A percentile compares a stretch with the other conserved stretches of the same genome.
These are phyloP conservation scores for Amanita fuliginea DNA, from an alignment of 768 basidiomycete genomes.

Conservation along the genomic window DNA sequence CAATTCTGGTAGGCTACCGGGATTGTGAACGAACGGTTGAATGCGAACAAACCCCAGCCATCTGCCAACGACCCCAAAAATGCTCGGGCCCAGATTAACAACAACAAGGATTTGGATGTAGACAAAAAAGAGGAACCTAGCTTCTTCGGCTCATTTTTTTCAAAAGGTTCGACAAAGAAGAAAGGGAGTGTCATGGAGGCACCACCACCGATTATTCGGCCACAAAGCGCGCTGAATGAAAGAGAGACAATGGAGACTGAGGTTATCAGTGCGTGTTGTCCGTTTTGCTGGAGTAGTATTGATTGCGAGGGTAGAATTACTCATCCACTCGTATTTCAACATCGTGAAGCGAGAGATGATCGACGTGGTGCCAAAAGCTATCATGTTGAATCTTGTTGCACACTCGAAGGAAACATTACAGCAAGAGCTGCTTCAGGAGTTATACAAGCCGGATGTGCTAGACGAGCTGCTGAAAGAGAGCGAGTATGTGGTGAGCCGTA, in stretches of 20 bases:
- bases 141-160: constrained; percentile 96
- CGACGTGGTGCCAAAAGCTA: constrained; percentile 98
- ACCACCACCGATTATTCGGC: constrained; percentile 81
- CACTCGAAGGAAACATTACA: constrained; percentile 93
- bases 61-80: constrained; percentile 55
- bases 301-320: constrained; percentile 48
- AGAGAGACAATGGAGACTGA: constrained; percentile 98
- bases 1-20: constrained; percentile 59
- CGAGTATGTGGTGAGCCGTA: constrained; percentile 76
- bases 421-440: constrained; percentile 85
- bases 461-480: constrained; percentile 94
- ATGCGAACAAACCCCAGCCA: constrained; percentile 65
- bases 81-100: constrained; percentile 62
- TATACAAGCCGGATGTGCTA: constrained; percentile 95
- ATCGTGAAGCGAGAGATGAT: constrained; percentile 99
- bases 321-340: constrained; percentile 96
- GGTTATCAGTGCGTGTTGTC: constrained; percentile 78
- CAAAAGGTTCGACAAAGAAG: constrained; percentile 51
- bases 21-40: constrained; percentile 74
- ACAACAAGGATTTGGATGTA: constrained; percentile 89
- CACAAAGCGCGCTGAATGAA: constrained; percentile 84
- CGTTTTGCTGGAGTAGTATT: constrained; percentile 1
- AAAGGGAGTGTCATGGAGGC: constrained; percentile 45
- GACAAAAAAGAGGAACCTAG: constrained; percentile 87
- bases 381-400: constrained; percentile 83